Evolutionary conservation across 2,329 filamentous ascomycete genomes (phyloP).

Genomic region (Dactylonectria macrodidyma): DNA sequence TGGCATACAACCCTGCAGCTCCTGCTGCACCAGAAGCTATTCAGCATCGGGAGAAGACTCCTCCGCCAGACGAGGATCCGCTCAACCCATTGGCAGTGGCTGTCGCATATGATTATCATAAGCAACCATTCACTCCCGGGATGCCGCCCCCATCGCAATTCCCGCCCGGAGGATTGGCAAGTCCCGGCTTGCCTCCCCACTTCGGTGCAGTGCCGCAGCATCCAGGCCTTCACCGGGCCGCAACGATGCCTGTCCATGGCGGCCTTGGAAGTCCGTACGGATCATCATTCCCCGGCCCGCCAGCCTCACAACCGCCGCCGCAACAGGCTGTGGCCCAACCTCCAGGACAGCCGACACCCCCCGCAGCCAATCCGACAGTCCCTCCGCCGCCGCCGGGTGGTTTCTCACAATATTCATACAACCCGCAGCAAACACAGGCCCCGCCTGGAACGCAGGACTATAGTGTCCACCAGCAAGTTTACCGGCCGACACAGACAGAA

Average conservation of each 20-base stretch:
- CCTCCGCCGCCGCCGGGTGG: slow-evolving; percentile 65
- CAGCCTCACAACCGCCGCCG: slow-evolving; percentile 55
- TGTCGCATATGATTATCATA: slow-evolving; percentile 69
- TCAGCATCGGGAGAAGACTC: slow-evolving; percentile 83
- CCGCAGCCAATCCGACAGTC: slow-evolving; percentile 54
- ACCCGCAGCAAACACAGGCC: slow-evolving; percentile 44
- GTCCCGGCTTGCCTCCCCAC: slow-evolving; percentile 59
- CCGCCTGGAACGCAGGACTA: slow-evolving; percentile 61
- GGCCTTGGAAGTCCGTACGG: slow-evolving; percentile 61
- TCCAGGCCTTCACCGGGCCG: slow-evolving; percentile 62
- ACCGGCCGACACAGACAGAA: slow-evolving; percentile 77
- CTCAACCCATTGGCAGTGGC: slow-evolving; percentile 72
- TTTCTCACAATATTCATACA: slow-evolving; percentile 69
- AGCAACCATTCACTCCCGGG: slow-evolving; percentile 67
- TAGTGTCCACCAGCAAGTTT: slow-evolving; percentile 77
- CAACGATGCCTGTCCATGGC: slow-evolving; percentile 65
- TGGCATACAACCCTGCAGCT: slow-evolving; percentile 85
- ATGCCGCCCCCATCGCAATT: slow-evolving; percentile 64
- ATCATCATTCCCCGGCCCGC: slow-evolving; percentile 61
- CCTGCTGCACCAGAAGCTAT: slow-evolving; percentile 82
- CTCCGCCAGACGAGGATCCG: slow-evolving; percentile 77
- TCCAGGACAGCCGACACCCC: slow-evolving; percentile 51
- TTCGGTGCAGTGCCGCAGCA: slow-evolving; percentile 58
- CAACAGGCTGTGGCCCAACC: slow-evolving; percentile 43
- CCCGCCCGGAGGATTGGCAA: slow-evolving; percentile 58